Conservation (phyloP, 2,329 filamentous ascomycete species). For the Camptophora hylomeconis region DNA sequence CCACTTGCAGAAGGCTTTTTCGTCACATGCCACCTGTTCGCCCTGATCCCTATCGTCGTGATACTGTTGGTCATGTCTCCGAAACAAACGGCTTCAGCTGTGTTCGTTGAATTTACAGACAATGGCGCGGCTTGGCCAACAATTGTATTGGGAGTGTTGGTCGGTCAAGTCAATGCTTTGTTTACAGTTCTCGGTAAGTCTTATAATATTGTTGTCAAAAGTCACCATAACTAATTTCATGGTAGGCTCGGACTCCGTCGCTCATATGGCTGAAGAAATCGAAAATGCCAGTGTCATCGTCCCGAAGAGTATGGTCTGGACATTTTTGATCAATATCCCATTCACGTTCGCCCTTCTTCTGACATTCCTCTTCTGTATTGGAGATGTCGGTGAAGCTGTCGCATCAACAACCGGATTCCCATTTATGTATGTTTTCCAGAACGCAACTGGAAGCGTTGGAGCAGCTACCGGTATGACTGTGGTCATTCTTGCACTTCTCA, state of each 20-base stretch:
- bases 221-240: not conserved
- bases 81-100: constrained; percentile 16
- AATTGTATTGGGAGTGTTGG: constrained; percentile 4
- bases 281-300: constrained; percentile 24
- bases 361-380: constrained; percentile 26
- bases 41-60: constrained; percentile 22
- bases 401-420: constrained; percentile 22
- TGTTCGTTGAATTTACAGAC: constrained; percentile 25
- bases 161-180: constrained; percentile 5
- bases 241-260: constrained; percentile 21
- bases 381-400: constrained; percentile 20
- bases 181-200: constrained; percentile 2
- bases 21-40: constrained; percentile 24
- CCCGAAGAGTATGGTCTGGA: constrained; percentile 25
- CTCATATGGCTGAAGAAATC: constrained; percentile 30
- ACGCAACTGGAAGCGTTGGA: constrained; percentile 17
- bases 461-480: constrained; percentile 18
- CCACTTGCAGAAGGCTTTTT: constrained; percentile 10
- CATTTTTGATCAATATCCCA: constrained; percentile 23
- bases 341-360: constrained; percentile 26
- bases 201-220: not conserved
- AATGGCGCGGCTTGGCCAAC: constrained; percentile 15
- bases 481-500: constrained; percentile 19
- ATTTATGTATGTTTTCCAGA: constrained; percentile 23
- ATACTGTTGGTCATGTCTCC: constrained; percentile 22